These are phyloP conservation scores for Graphilbum sp. DNA, from an alignment of 2,329 filamentous ascomycete genomes.

Conservation along the genomic window DNA sequence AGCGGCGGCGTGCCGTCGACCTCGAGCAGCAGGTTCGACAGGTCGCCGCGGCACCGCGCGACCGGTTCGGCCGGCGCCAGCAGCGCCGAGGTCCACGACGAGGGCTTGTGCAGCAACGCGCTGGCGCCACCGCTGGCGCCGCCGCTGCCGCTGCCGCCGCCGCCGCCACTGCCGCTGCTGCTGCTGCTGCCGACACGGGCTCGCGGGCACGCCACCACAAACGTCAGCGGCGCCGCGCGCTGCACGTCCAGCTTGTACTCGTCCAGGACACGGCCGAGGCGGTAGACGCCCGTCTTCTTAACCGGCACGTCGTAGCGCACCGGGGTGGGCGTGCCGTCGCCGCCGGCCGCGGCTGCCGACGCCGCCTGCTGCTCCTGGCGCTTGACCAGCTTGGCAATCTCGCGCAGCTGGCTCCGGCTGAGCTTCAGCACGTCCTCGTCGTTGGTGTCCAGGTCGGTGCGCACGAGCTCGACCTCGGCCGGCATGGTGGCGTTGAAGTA, in stretches of 20 bases:
- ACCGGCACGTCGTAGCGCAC: slow-evolving; percentile 57
- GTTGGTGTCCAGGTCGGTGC: slow-evolving; percentile 64
- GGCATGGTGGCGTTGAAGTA: slow-evolving; percentile 89
- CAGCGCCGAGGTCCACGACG: slow-evolving; percentile 33
- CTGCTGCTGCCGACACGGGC: slow-evolving; percentile 43
- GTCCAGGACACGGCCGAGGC: slow-evolving; percentile 71
- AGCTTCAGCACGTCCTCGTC: slow-evolving; percentile 68
- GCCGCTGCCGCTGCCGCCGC: background rate
- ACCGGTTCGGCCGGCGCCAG: slow-evolving; percentile 8
- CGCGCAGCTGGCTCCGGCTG: slow-evolving; percentile 54
- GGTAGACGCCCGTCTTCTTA: slow-evolving; percentile 79
- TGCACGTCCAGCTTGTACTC: slow-evolving; percentile 90
- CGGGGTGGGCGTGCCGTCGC: slow-evolving; percentile 23
- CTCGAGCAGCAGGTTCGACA: slow-evolving; percentile 71
- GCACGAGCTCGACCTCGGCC: slow-evolving; percentile 73
- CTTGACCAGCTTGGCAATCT: slow-evolving; percentile 52
- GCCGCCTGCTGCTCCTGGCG: slow-evolving; percentile 25
- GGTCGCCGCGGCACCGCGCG: slow-evolving; percentile 61
- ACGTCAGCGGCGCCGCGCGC: slow-evolving; percentile 55
- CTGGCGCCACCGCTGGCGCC: background rate
- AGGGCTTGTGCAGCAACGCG: slow-evolving; percentile 13
- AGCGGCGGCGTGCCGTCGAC: slow-evolving; percentile 81
- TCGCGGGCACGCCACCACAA: slow-evolving; percentile 73
- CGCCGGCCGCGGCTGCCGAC: background rate
- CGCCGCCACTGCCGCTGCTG: background rate